Conservation (phyloP, 2,329 filamentous ascomycete species). For the Aspergillus hortae region DNA sequence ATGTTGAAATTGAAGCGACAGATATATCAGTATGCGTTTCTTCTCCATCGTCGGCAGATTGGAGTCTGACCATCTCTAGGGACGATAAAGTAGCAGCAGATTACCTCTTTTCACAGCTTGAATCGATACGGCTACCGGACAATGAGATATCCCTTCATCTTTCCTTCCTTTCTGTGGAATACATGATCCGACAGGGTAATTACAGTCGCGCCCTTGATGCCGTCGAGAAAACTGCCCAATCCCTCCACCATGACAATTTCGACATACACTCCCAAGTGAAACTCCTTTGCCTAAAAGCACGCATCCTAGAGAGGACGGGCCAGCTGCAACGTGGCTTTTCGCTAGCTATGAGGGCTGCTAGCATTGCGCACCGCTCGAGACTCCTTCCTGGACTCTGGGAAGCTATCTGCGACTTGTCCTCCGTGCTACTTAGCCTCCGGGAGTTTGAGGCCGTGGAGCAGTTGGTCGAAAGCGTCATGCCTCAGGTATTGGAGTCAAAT, state of each 20-base stretch:
- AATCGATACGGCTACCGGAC: conserved; percentile 51
- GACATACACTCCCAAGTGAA: conserved; percentile 67
- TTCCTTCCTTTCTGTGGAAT: conserved; percentile 58
- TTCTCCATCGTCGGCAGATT: neutral
- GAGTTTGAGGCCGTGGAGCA: conserved; percentile 67
- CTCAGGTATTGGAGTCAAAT: conserved; percentile 71
- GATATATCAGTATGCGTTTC: conserved; percentile 37
- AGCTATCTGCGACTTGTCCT: conserved; percentile 63
- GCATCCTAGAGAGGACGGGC: conserved; percentile 64
- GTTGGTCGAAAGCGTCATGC: conserved; percentile 67
- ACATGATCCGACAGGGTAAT: conserved; percentile 52
- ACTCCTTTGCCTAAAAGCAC: conserved; percentile 69
- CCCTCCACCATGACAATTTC: conserved; percentile 52
- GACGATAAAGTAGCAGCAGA: conserved; percentile 56
- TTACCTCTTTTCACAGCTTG: conserved; percentile 56
- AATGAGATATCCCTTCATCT: conserved; percentile 59
- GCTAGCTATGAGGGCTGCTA: conserved; percentile 69
- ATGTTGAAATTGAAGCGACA: conserved; percentile 41
- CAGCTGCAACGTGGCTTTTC: conserved; percentile 73
- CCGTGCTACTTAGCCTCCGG: conserved; percentile 64
- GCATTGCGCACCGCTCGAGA: conserved; percentile 66
- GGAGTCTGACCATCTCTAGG: conserved; percentile 32
- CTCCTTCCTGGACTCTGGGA: conserved; percentile 70
- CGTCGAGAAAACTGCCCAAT: conserved; percentile 51
- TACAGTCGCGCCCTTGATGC: conserved; percentile 52